Evolutionary conservation across 108 stramenopile species (phyloP).

Genomic region (Stephanodiscus triporus): DNA sequence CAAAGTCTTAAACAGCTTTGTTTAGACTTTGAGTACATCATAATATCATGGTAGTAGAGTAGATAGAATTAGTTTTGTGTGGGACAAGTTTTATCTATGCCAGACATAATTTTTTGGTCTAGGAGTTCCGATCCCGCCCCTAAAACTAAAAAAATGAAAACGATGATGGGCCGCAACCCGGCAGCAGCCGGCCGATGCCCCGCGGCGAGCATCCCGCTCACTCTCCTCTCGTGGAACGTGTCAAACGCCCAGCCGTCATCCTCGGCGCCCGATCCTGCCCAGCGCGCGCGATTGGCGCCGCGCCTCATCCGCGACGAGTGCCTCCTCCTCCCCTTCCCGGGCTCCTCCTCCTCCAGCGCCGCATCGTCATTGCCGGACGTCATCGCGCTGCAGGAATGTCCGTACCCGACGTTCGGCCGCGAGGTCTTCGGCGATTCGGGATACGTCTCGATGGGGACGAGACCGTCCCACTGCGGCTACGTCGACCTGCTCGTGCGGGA

Average conservation of each 20-base stretch:
- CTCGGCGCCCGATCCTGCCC: slow-evolving; percentile 7
- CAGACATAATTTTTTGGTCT: too few species aligned
- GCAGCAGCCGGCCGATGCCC: background rate
- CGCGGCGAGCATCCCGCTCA: slow-evolving; percentile 7
- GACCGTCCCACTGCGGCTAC: slow-evolving; percentile 44
- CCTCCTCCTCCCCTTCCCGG: background rate
- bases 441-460: slow-evolving; percentile 32
- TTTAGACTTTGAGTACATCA: too few species aligned
- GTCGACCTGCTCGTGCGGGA: slow-evolving; percentile 39
- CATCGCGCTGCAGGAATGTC: slow-evolving; percentile 43
- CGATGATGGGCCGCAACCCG: background rate
- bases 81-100: too few species aligned
- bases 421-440: slow-evolving; percentile 19
- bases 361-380: slow-evolving; percentile 9
- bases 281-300: slow-evolving; percentile 17
- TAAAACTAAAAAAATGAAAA: background rate
- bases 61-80: too few species aligned
- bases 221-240: slow-evolving; percentile 48
- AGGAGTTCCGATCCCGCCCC: too few species aligned
- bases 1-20: too few species aligned
- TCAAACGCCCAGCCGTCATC: slow-evolving; percentile 26
- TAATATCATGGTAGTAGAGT: too few species aligned
- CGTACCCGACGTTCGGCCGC: slow-evolving; percentile 26
- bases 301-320: slow-evolving; percentile 33
- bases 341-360: background rate